Percentiles rank a stretch among this genome's conserved stretches.
phyloP scores from a whole-genome alignment of 306 rosid species.

The Urtica urens region DNA sequence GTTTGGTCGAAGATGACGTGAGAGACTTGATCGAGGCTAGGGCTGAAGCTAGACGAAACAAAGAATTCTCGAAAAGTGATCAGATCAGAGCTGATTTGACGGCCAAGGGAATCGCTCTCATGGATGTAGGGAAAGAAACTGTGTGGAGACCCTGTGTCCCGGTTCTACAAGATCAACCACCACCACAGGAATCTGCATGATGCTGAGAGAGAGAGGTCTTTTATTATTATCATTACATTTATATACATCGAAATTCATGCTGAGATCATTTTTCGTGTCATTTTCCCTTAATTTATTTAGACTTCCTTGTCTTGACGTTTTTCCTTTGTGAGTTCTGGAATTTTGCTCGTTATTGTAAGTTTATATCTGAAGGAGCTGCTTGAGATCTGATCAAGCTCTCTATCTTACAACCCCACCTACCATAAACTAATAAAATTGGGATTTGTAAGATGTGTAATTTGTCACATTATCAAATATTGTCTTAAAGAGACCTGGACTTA shows the following conservation, averaged over 20 bases:
- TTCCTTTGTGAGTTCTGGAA: not conserved
- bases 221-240: too few species aligned
- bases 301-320: not conserved
- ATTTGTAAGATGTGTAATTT: not conserved
- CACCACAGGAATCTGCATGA: conserved; percentile 13
- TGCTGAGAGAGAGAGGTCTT: conserved; percentile 6
- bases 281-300: too few species aligned
- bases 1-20: conserved; percentile 55
- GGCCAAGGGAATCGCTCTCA: conserved; percentile 67
- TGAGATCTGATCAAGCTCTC: too few species aligned
- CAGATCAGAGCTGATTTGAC: conserved; percentile 59
- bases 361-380: not conserved
- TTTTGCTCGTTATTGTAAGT: not conserved
- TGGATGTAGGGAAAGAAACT: conserved; percentile 78
- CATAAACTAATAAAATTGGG: not conserved
- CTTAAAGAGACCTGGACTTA: not conserved
- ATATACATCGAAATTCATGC: not conserved
- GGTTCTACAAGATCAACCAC: conserved; percentile 15
- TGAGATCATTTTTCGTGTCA: not conserved
- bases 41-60: conserved; percentile 62
- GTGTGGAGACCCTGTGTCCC: conserved; percentile 73
- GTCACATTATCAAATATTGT: not conserved
- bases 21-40: conserved; percentile 51
- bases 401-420: not conserved
- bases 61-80: conserved; percentile 63